Conservation (phyloP, 495 filamentous ascomycete genomes). For the Hyaloscypha finlandica region DNA sequence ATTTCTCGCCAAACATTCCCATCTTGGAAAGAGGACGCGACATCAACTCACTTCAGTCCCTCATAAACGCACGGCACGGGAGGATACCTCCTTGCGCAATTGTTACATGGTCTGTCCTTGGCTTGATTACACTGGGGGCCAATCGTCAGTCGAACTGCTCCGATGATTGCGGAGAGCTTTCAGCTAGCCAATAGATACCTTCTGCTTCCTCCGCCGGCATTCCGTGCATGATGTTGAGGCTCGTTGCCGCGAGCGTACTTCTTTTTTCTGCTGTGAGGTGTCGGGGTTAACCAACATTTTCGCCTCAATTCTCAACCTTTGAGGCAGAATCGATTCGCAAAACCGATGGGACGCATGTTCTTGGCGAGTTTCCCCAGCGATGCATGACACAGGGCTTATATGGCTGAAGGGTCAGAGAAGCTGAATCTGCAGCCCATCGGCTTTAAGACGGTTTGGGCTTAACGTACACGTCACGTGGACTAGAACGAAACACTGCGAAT, state of each 20-base stretch:
- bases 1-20: neutral
- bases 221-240: slow-evolving; percentile 27
- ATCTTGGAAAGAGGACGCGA: neutral
- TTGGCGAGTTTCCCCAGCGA: slow-evolving; percentile 11
- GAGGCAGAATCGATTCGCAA: slow-evolving; percentile 4
- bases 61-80: slow-evolving; percentile 26
- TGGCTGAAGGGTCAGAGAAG: slow-evolving; percentile 7
- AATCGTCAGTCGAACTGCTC: slow-evolving; percentile 8
- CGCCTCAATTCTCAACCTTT: slow-evolving; percentile 1
- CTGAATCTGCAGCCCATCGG: slow-evolving; percentile 22
- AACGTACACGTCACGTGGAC: neutral
- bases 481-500: no score
- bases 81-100: slow-evolving; percentile 27
- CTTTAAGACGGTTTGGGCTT: slow-evolving; percentile 7
- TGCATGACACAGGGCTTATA: slow-evolving; percentile 27
- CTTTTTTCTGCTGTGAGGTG: slow-evolving; percentile 18
- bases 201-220: slow-evolving; percentile 27
- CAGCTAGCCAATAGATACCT: slow-evolving; percentile 14
- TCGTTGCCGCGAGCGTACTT: slow-evolving; percentile 19
- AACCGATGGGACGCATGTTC: slow-evolving; percentile 20
- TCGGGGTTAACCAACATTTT: slow-evolving; percentile 27
- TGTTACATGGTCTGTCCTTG: slow-evolving; percentile 28
- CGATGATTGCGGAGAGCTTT: neutral
- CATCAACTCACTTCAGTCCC: slow-evolving; percentile 11
- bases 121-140: slow-evolving; percentile 27